Evolutionary conservation across 2,329 filamentous ascomycete genomes (phyloP), one percentile per base, ranked within the genome.

Genomic region (Cadophora malorum): DNA sequence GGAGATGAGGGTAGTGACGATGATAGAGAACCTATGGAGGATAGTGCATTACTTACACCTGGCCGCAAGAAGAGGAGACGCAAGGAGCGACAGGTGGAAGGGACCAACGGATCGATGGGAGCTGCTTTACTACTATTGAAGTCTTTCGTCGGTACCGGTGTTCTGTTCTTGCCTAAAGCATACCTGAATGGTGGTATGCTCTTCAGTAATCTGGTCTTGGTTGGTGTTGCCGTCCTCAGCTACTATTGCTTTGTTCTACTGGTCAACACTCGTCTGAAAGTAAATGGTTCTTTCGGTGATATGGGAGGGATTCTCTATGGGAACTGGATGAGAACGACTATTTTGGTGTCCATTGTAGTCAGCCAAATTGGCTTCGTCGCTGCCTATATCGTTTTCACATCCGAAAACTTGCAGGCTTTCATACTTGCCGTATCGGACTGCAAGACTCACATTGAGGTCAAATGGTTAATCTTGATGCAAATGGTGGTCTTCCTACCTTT

Each of bases 221-320:
- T 99, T 25, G 86, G 85, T 49, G 93, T 99, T 19, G 94, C 96
- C 7, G 83, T 87, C 1, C 83, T 99, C 68, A 97, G 94, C 78
- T 99, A 97, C 81, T 97, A 97, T 83, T 97, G 94, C 82, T 99
- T 99, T 80, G 94, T 99, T 52, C 85, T 99, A 16, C 86, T 99
- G 38, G 94, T 97, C 70, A 90, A 90, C 68, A 96, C 94, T 1
- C 91, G 96, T 41, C 83, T 97, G 60, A 91, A 88, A 77, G 88
- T 98, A 33, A 91, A 94, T 60, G 94, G 92, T n/a, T 98, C 96
- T 0, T 99, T 98, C 81, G 96, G 96, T 79, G 96, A 98, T 76
- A 97, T 99, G 81, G 96, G 96, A 64, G 94, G 93, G 60, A 89
- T 93, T 58, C 85, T 99, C 19, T 99, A 96, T 78, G 96, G 96